Base-by-base conservation (phyloP, 257 asterid genomes). In the Verbascum thapsus region DNA sequence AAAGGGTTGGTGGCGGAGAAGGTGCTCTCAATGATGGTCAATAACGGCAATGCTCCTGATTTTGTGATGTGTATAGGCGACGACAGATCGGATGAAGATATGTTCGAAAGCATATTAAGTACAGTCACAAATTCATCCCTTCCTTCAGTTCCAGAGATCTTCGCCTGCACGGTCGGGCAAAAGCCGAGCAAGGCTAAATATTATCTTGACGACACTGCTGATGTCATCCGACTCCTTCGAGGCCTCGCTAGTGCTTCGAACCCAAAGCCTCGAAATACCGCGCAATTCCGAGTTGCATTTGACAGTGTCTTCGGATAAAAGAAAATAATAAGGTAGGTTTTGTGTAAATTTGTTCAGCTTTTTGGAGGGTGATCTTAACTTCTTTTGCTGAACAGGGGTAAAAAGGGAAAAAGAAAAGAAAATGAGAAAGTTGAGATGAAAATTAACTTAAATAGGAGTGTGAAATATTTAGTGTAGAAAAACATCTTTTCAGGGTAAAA, bases 111-210 rank as follows among this genome's bases (percentile, higher is more conserved):
- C 86, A 88, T 90, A 80, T 51, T 64, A 35, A 77, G 75, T 65
- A 60, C 69, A 0, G 80, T 70, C 26, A 77, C 87, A 10, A 69
- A 69, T 50, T 71, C 83, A 34, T 72, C 82, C 8, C 66, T 77
- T 22, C 56, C 78, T 42, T 42, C 85, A 18, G 74, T 72, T 48
- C 95, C 94, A 0, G 94, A 88, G 68, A 78, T 91, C 54, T 91
- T 82, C 66, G 95, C 98, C 45, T 91, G 98, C 73, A 91, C 98
- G 0, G 98, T 91, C 22, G 98, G 96, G 64, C 96, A 86, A 63
- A 91, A 91, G 66, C 98, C 98, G 10, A 91, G 98, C 88, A 91
- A 88, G 80, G 98, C 96, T n/a, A 88, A 84, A 66, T 91, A 85
- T 68, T 91, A 91, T 76, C 91, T 88, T 0, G 95, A 91, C 20